A percentile compares a stretch with the other conserved stretches of the same genome.
Evolutionary conservation across 768 basidiomycete species (phyloP).

Genomic region (Lactarius psammicola): DNA sequence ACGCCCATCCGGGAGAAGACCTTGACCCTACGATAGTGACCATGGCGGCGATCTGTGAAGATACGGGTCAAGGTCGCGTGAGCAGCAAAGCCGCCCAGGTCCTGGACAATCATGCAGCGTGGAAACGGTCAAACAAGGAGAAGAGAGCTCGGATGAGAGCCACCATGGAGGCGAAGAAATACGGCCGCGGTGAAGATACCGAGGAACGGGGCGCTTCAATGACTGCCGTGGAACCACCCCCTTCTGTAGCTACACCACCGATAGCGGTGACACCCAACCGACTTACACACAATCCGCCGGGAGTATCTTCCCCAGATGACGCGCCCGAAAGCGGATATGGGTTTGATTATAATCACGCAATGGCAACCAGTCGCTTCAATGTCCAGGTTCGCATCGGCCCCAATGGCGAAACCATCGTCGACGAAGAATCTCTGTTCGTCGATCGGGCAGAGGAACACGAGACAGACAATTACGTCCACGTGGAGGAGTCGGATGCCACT

Average conservation of each 20-base stretch:
- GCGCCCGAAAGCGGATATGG: constrained; percentile 52
- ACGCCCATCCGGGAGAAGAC: constrained; percentile 68
- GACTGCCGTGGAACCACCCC: constrained; percentile 1
- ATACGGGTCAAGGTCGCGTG: constrained; percentile 75
- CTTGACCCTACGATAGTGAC: constrained; percentile 82
- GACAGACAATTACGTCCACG: constrained; percentile 68
- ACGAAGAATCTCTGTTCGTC: constrained; percentile 80
- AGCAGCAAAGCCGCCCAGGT: constrained; percentile 77
- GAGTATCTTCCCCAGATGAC: constrained; percentile 28
- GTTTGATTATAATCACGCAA: constrained; percentile 66
- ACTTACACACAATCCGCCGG: constrained; percentile 15
- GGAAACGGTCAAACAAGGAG: constrained; percentile 69
- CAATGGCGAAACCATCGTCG: constrained; percentile 83
- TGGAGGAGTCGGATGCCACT: constrained; percentile 78
- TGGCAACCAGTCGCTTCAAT: constrained; percentile 70
- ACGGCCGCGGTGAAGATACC: constrained; percentile 56
- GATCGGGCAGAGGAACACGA: constrained; percentile 69
- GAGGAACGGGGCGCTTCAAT: constrained; percentile 34
- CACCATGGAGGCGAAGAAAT: constrained; percentile 71
- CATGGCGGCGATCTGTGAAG: constrained; percentile 76
- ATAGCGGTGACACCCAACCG: neutral
- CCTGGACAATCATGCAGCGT: constrained; percentile 63
- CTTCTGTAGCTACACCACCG: constrained; percentile 7
- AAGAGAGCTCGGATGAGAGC: constrained; percentile 61
- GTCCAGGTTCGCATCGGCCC: constrained; percentile 87